These are phyloP conservation scores for Gonium pectorale DNA, from an alignment of 139 green algal species.

Conservation along the genomic window DNA sequence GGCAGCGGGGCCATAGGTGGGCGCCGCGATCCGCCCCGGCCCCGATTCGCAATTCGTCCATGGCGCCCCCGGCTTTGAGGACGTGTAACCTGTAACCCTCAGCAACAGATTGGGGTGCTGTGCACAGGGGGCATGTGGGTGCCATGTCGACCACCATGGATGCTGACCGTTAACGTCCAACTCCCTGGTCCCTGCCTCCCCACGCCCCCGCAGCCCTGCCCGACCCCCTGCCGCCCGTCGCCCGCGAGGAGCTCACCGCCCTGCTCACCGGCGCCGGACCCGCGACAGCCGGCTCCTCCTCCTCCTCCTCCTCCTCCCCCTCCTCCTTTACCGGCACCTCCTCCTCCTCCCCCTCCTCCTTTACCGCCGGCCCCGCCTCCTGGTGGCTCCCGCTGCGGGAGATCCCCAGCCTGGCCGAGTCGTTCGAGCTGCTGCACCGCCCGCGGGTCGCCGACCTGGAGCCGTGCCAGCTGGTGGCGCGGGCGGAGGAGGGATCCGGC, in stretches of 20 bases:
- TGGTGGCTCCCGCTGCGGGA: not conserved
- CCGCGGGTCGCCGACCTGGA: constrained; percentile 11
- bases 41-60: not conserved
- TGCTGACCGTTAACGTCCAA: not conserved
- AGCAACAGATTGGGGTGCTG: no score
- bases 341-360: not conserved
- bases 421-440: constrained; percentile 16
- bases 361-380: not conserved
- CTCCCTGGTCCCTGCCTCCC: not conserved
- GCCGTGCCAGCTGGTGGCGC: not conserved
- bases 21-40: not conserved
- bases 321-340: not conserved
- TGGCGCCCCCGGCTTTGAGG: not conserved
- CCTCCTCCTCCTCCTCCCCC: not conserved
- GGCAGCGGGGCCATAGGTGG: not conserved
- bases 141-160: no score
- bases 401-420: constrained; percentile 6
- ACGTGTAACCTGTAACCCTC: not conserved
- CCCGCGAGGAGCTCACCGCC: not conserved
- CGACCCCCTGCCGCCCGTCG: constrained; percentile 23
- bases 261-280: not conserved
- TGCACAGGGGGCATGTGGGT: no score
- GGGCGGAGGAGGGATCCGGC: not conserved
- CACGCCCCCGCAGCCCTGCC: not conserved
- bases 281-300: not conserved